Evolutionary conservation across 2,329 filamentous ascomycete species (phyloP).

Genomic region (Dactylellina parvicollis): DNA sequence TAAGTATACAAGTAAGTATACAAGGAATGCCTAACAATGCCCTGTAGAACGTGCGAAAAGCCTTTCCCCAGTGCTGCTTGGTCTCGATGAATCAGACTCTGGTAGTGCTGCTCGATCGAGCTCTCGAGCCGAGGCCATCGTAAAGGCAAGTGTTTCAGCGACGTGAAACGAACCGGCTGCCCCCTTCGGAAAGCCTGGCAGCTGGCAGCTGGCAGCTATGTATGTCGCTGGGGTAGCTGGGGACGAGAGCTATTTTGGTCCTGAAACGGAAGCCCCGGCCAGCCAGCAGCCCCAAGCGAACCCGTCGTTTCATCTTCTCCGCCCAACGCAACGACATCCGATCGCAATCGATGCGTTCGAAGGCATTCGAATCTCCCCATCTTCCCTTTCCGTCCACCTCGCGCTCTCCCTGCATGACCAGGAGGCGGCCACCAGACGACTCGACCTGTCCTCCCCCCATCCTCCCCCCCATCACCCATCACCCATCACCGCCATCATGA

Average conservation of each 20-base stretch:
- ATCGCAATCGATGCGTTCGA: no score
- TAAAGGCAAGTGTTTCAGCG: conserved; percentile 18
- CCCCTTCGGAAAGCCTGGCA: conserved; percentile 19
- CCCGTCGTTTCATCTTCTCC: conserved; percentile 34
- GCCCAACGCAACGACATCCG: no score
- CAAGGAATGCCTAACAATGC: no score
- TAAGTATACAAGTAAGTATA: neutral
- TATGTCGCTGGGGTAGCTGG: neutral
- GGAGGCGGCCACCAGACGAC: conserved; percentile 15
- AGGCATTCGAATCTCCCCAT: conserved; percentile 1
- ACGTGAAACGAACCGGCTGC: conserved; percentile 29
- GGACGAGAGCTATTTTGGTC: conserved; percentile 36
- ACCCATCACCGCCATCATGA: conserved; percentile 22
- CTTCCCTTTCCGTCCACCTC: conserved; percentile 31
- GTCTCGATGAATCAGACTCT: conserved; percentile 3
- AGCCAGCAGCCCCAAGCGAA: conserved; percentile 42
- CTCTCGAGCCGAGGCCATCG: conserved; percentile 33
- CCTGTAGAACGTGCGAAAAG: no score
- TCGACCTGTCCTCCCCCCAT: neutral
- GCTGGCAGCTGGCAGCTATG: neutral
- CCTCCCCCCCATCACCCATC: no score
- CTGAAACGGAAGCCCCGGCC: conserved; percentile 20
- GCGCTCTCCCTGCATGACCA: conserved; percentile 45
- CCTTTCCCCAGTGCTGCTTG: no score
- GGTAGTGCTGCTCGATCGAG: conserved; percentile 30